Conservation (phyloP, 2,329 filamentous ascomycete species). For the Aspergillus transmontanensis region DNA sequence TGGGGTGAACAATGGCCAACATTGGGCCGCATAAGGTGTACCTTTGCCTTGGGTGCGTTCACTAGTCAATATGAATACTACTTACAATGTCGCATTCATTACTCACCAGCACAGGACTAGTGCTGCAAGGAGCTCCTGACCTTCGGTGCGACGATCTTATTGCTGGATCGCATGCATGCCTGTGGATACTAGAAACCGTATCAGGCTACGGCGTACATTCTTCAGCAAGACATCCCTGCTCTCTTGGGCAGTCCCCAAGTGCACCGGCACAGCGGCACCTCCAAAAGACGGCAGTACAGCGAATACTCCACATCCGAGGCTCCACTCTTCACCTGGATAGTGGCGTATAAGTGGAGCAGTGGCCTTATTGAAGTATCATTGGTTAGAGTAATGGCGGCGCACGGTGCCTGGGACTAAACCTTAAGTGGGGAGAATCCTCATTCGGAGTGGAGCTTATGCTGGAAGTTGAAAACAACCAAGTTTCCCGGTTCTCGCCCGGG, state of each 20-base stretch:
- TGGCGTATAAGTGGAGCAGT: not conserved
- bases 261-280: not conserved
- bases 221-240: not conserved
- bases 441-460: not conserved
- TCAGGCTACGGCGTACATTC: not conserved
- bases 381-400: not conserved
- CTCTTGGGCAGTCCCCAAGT: not conserved
- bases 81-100: not conserved
- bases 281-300: not conserved
- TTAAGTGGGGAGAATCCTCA: not conserved
- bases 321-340: not conserved
- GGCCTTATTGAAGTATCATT: not conserved
- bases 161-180: not conserved
- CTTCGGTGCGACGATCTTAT: not conserved
- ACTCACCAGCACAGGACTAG: not conserved
- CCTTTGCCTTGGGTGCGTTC: not conserved
- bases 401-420: conserved; percentile 3
- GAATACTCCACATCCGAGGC: not conserved
- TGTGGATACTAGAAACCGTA: not conserved
- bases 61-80: not conserved
- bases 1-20: not conserved
- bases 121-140: not conserved
- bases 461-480: not conserved
- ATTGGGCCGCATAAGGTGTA: not conserved
- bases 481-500: not conserved